Percentiles rank a stretch among this genome's conserved stretches.
Conservation (phyloP, 805 yeast genomes). For the Kuraishia piskuri region DNA sequence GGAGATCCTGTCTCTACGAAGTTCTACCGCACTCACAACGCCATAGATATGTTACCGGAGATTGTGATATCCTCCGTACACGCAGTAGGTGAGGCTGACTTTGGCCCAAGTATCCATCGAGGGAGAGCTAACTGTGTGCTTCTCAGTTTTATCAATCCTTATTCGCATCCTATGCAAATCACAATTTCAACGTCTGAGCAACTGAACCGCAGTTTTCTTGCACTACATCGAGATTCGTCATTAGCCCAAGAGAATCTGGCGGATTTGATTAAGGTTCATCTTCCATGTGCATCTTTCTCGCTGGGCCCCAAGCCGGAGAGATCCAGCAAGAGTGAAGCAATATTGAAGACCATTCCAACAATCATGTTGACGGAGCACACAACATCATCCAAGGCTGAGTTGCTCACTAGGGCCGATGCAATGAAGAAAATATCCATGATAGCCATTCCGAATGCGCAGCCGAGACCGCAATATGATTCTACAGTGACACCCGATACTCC, state of each 20-base stretch:
- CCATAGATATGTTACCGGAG: slow-evolving; percentile 15
- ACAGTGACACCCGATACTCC: no score
- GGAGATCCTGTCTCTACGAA: slow-evolving; percentile 12
- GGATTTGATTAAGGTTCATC: background rate
- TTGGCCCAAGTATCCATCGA: background rate
- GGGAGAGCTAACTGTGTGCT: background rate
- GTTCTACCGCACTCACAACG: slow-evolving; percentile 8
- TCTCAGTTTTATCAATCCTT: slow-evolving; percentile 11
- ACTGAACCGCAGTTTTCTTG: slow-evolving; percentile 1
- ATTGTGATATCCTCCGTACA: slow-evolving; percentile 6
- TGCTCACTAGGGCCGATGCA: slow-evolving; percentile 14
- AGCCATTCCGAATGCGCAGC: background rate
- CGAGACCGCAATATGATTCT: background rate
- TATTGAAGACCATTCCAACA: slow-evolving; percentile 20
- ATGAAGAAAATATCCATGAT: background rate
- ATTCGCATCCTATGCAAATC: slow-evolving; percentile 5
- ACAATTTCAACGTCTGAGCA: slow-evolving; percentile 9
- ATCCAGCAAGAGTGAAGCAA: slow-evolving; percentile 4
- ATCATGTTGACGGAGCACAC: slow-evolving; percentile 16
- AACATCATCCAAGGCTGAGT: slow-evolving; percentile 20
- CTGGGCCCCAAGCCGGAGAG: slow-evolving; percentile 9
- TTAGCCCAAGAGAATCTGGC: background rate
- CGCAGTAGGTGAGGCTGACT: background rate
- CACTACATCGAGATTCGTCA: background rate
- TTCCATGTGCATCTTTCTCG: slow-evolving; percentile 15